Base-by-base conservation (phyloP, 306 rosid genomes). In the Abrus pulchellus region DNA sequence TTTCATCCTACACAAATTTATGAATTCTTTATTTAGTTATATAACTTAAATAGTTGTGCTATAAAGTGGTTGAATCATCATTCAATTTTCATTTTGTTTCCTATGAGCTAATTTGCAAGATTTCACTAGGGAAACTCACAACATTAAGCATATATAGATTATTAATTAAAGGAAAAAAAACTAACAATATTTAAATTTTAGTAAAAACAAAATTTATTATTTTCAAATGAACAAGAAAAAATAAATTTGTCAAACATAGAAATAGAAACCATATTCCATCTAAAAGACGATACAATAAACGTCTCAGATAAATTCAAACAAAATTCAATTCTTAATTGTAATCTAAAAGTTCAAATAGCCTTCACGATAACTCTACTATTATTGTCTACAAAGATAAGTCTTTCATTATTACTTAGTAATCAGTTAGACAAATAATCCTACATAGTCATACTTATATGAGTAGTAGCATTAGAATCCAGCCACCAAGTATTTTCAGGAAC, bases 1-100 rank as follows among this genome's bases (percentile, higher is more conserved):
- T 61, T 5, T 32, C 68, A 2, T 33, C 45, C 7, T 12, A 61
- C 68, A 32, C 44, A 12, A 61, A 20, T 9, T 45, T 61, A 9
- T 61, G 44, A 61, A 61, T 61, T 33, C 68, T 61, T 8, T 61
- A 8, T 61, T 33, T 61, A 32, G 27, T 33, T 44, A 61, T 61
- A n/a, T 36, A 47, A 2, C 28, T 9, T 34, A 34, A 34, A 3
- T 7, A 10, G 1, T 63, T 63, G 1, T 41, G 72, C 13, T 34
- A 65, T 47, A 47, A 47, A 3, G 3, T 47, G 50, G 3, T 12
- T 9, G 13, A 8, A 9, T 47, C 10, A 11, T 47, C 13, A 47
- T 47, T 47, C 10, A 8, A 8, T 8, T 47, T 47, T 1, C 10
- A 9, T 1, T 55, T 55, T 5, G 61, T 20, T 8, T 12, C 50